Base-by-base conservation (phyloP, 345 rosid species). In the Crucihimalaya himalaica region DNA sequence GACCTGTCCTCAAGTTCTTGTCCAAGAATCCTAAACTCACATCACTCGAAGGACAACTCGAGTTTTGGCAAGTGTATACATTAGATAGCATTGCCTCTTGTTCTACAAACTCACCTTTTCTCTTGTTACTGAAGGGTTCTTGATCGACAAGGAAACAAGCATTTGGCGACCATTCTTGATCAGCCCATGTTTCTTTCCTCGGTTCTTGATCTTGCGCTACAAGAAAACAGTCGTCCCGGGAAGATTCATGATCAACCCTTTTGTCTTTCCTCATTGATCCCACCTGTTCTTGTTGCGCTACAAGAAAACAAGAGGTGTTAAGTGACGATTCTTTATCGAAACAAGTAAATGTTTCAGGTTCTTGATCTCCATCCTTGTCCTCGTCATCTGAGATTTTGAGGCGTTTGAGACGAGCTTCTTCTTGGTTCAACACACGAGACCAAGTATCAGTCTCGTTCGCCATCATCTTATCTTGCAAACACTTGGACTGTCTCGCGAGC, bases 381-480 rank as follows among this genome's bases (percentile, higher is more conserved):
- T 77, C 66, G 2, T 60, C 27, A 11, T 70, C 55, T 19, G 89
- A 81, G 46, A 86, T 83, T 61, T 45, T 72, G 56, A 86, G 86
- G 45, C 56, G 76, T 40, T 65, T 77, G 11, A 78, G 57, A 50
- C 75, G 80, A 6, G 79, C 71, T 72, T 89, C 89, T 76, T 88
- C 97, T 64, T 82, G 89, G 21, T 80, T 77, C 32, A 89, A 68
- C 14, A 86, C 84, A 71, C 68, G 79, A 51, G 87, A 83, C 93
- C 96, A 86, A 52, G 81, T 83, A 28, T 70, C 68, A 1, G 78
- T 84, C 63, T 89, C 95, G 68, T 81, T 84, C 0, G 91, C 92
- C 4, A 84, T 79, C 92, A 87, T 92, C 71, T 88, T 89, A 46
- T 85, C 87, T 20, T 88, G 92, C 77, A 92, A 70, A 42, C 83